Evolutionary conservation across 805 yeast species (phyloP).

Genomic region (Candida nitratophila): DNA sequence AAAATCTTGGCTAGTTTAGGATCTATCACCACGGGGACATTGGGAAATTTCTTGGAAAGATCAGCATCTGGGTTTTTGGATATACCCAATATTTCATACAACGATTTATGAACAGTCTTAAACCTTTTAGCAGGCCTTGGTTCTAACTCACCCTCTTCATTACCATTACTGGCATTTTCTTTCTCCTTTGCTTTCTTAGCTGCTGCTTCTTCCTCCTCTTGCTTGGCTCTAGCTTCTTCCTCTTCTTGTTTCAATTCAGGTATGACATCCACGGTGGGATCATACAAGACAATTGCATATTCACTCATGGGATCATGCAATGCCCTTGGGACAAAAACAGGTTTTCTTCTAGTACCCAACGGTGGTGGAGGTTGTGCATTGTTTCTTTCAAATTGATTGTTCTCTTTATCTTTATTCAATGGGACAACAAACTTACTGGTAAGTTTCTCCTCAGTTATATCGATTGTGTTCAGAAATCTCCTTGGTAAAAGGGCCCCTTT

Average conservation of each 20-base stretch:
- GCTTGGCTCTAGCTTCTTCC: constrained; percentile 16
- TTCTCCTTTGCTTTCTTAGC: constrained; percentile 15
- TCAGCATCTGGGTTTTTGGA: constrained; percentile 42
- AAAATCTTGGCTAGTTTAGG: constrained; percentile 77
- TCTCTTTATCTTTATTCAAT: constrained; percentile 33
- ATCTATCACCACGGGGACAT: constrained; percentile 94
- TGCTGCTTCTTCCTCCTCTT: constrained; percentile 17
- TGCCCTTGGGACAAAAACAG: constrained; percentile 75
- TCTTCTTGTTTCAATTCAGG: constrained; percentile 25
- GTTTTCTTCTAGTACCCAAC: constrained; percentile 70
- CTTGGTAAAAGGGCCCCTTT: constrained; percentile 59
- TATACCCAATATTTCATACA: constrained; percentile 79
- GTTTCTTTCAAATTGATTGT: constrained; percentile 20
- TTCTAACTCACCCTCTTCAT: constrained; percentile 5
- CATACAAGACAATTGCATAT: constrained; percentile 89
- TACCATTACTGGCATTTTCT: constrained; percentile 16
- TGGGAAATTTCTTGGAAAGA: constrained; percentile 48
- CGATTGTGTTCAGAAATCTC: constrained; percentile 36
- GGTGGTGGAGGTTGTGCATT: constrained; percentile 61
- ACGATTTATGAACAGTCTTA: constrained; percentile 50
- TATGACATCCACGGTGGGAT: constrained; percentile 78
- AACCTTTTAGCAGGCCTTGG: constrained; percentile 23
- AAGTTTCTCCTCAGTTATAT: constrained; percentile 33
- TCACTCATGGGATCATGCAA: constrained; percentile 94
- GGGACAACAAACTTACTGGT: constrained; percentile 56